Conservation (phyloP, 2,329 filamentous ascomycete genomes). For the Neobulgaria alba region DNA sequence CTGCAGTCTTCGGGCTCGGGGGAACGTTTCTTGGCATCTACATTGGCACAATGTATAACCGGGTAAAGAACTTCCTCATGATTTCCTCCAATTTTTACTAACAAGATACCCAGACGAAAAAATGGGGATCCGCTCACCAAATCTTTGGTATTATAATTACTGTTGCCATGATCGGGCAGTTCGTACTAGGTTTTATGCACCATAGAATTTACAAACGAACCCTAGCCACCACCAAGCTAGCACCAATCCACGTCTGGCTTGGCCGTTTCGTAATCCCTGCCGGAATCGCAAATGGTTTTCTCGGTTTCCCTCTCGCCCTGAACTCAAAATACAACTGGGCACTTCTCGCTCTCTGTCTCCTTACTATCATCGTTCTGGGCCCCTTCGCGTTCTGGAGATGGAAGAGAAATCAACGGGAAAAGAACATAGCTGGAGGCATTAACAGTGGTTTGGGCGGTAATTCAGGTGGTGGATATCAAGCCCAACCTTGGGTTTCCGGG, state of each 20-base stretch:
- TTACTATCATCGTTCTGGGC: constrained; percentile 34
- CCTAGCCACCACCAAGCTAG: constrained; percentile 39
- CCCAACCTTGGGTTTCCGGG: constrained; percentile 7
- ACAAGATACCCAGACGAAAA: constrained; percentile 36
- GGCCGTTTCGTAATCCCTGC: constrained; percentile 45
- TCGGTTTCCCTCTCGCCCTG: constrained; percentile 50
- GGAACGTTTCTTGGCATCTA: constrained; percentile 46
- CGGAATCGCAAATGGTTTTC: constrained; percentile 47
- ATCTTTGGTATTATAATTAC: constrained; percentile 49
- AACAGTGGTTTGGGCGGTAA: neutral
- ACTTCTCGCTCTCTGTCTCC: constrained; percentile 37
- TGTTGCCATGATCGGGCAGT: constrained; percentile 42
- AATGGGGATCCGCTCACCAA: constrained; percentile 46
- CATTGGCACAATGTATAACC: constrained; percentile 40
- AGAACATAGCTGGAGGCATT: constrained; percentile 2
- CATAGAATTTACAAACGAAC: constrained; percentile 45
- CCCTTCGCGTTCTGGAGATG: constrained; percentile 19
- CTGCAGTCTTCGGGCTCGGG: constrained; percentile 38
- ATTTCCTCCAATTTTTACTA: constrained; percentile 7
- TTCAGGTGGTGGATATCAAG: constrained; percentile 9
- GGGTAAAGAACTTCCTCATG: no score
- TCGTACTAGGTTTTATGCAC: constrained; percentile 46
- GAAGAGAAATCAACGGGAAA: constrained; percentile 5
- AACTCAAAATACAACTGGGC: constrained; percentile 39
- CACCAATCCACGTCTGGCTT: constrained; percentile 47